phyloP scores from a whole-genome alignment of 306 rosid genomes.

The Luffa aegyptiaca region DNA sequence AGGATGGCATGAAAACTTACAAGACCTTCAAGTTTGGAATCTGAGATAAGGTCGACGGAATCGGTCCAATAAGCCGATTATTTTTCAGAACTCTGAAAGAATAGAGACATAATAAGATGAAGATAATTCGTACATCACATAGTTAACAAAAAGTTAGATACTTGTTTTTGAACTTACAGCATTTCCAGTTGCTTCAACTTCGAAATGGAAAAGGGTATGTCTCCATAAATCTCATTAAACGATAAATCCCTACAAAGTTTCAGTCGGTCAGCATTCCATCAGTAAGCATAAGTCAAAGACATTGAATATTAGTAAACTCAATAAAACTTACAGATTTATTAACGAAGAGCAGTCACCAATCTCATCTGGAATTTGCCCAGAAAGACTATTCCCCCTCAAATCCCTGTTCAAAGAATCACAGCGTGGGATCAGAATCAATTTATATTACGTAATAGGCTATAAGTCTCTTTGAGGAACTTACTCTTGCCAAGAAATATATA shows the following conservation, averaged over 20 bases:
- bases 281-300: not conserved
- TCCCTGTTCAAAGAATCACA: slow-evolving; percentile 44
- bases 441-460: not conserved
- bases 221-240: slow-evolving; percentile 72
- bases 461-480: not conserved
- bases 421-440: not conserved
- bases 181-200: slow-evolving; percentile 77
- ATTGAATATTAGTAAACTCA: not conserved
- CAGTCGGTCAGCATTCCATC: not conserved
- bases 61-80: slow-evolving; percentile 77
- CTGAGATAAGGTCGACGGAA: slow-evolving; percentile 95
- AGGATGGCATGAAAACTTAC: slow-evolving; percentile 33
- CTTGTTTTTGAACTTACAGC: slow-evolving; percentile 48
- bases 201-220: slow-evolving; percentile 88
- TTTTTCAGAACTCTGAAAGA: slow-evolving; percentile 63
- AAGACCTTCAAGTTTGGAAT: slow-evolving; percentile 89
- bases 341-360: slow-evolving; percentile 88
- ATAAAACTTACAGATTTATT: slow-evolving; percentile 43
- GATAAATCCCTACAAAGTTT: slow-evolving; percentile 52
- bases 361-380: slow-evolving; percentile 99
- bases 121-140: not conserved
- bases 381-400: slow-evolving; percentile 55
- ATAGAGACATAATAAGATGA: not conserved
- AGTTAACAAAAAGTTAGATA: not conserved
- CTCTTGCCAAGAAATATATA: not conserved